Base-by-base conservation (phyloP, 2,329 filamentous ascomycete species). In the Pezicula rhizophila region DNA sequence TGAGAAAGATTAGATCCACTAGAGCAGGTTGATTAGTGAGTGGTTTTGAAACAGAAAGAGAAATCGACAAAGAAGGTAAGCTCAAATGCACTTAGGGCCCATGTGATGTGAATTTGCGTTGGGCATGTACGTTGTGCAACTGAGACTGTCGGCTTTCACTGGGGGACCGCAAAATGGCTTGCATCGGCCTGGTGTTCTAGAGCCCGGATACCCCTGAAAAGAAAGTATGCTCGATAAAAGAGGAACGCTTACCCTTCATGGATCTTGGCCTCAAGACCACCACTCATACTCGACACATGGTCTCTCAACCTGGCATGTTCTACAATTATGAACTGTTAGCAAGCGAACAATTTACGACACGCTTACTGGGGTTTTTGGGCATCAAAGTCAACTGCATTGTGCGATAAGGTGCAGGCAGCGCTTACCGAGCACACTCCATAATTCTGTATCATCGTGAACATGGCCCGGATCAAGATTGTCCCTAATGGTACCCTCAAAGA, bases 401-500 rank as follows among this genome's bases (percentile, higher is more conserved):
- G 40, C 18, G n/a, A 11, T 10, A 42, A 28, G 40, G 10, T 38
- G 35, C 14, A 10, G 18, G 12, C 8, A 26, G 12, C 58, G 77
- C 85, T 69, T 77, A 92, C 88, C 88, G 54, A 96, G 76, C 52
- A 95, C 91, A 65, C 87, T 95, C 93, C 93, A 99, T 31, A 99
- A 76, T 65, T 97, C 93, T 5, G 91, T 96, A 68, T 99, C 95
- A 68, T 96, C 92, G 64, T 96, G 91, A 47, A 95, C 89, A 66
- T 96, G 88, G 25, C 87, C 89, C 20, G 95, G 95, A 65, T 99
- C 93, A 35, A 97, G 78, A 64, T 99, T 99, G 69, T 99, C 93
- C 57, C 93, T 82, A 54, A 99, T 80, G 8, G 87, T 91, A 45
- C 91, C 91, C 68, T 95, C 89, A 61, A 99, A 99, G 53, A 99